These are phyloP conservation scores for Beauveria pseudobassiana DNA, from an alignment of 2,329 filamentous ascomycete species.

Conservation along the genomic window DNA sequence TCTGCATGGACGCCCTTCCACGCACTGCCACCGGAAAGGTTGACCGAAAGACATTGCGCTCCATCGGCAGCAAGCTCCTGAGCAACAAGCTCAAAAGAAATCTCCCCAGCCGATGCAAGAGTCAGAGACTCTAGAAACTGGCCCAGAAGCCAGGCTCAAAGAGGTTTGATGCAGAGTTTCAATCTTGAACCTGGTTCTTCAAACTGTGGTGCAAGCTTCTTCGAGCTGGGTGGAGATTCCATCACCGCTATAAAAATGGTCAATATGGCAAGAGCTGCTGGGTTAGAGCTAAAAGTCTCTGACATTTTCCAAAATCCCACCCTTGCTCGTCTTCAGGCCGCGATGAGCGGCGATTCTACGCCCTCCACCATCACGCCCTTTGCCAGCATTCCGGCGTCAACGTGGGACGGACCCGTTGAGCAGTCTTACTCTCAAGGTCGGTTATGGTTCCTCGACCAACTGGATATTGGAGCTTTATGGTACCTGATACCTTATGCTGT, in stretches of 20 bases:
- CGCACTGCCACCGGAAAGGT: conserved; percentile 10
- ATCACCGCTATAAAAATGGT: conserved; percentile 5
- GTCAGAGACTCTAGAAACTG: not conserved
- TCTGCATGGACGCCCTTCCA: conserved; percentile 6
- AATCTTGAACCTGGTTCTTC: not conserved
- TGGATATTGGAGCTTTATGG: conserved; percentile 14
- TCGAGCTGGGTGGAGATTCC: not conserved
- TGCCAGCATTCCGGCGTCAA: not conserved
- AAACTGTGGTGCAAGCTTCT: not conserved
- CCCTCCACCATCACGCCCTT: too few relatives aligned
- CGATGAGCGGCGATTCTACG: not conserved
- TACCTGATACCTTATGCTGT: conserved; percentile 15
- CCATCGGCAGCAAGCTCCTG: conserved; percentile 2
- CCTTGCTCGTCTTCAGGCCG: not conserved
- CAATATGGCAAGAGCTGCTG: conserved; percentile 5
- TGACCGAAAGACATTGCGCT: conserved; percentile 4
- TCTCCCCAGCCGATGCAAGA: too few relatives aligned
- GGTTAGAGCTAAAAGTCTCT: not conserved
- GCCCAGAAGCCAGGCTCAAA: not conserved
- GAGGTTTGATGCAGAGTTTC: not conserved
- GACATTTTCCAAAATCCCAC: not conserved
- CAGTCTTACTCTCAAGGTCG: conserved; percentile 19
- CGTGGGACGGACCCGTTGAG: conserved; percentile 14
- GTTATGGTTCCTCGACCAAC: conserved; percentile 18
- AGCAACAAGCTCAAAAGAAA: not conserved